Percentiles rank a stretch among this genome's conserved stretches.
phyloP scores from a whole-genome alignment of 2,329 filamentous ascomycete genomes.

The Nothophaeocryptopus gaeumannii region DNA sequence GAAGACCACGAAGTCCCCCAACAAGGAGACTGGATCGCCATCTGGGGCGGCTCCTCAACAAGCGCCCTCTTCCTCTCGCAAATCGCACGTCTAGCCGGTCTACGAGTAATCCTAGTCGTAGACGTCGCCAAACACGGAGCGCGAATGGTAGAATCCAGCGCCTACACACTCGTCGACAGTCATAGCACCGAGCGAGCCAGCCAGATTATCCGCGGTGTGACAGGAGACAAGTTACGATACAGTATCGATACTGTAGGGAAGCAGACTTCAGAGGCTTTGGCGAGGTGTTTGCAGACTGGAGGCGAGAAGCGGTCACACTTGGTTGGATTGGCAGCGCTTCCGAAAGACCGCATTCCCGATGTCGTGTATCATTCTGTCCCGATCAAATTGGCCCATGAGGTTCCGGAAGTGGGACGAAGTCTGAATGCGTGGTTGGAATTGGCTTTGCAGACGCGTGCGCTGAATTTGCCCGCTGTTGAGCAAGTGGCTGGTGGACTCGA shows the following conservation, averaged over 20 bases:
- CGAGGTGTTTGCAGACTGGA: constrained; percentile 8
- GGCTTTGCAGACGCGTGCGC: constrained; percentile 8
- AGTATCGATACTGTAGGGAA: constrained; percentile 24
- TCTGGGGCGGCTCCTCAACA: constrained; percentile 45
- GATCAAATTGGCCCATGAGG: constrained; percentile 69
- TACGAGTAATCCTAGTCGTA: constrained; percentile 53
- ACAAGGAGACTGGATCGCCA: constrained; percentile 26
- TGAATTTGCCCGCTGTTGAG: constrained; percentile 15
- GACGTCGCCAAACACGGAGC: constrained; percentile 24
- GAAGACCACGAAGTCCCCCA: constrained; percentile 14
- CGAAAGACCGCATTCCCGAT: constrained; percentile 51
- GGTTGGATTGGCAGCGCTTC: constrained; percentile 64
- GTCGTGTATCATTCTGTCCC: constrained; percentile 63
- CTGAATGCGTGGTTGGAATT: constrained; percentile 21
- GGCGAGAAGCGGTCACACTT: constrained; percentile 44
- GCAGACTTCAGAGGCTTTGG: constrained; percentile 15
- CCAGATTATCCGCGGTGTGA: constrained; percentile 17
- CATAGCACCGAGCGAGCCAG: constrained; percentile 16
- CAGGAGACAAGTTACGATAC: constrained; percentile 12
- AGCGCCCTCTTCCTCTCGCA: constrained; percentile 45
- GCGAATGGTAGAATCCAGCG: constrained; percentile 17
- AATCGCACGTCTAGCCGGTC: constrained; percentile 35
- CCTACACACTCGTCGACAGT: constrained; percentile 19
- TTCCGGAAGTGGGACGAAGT: constrained; percentile 13
- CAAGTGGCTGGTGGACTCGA: constrained; percentile 15